A percentile compares a stretch with the other conserved stretches of the same genome.
Conservation (phyloP, 2,329 filamentous ascomycete species). For the Fusarium zealandicum region DNA sequence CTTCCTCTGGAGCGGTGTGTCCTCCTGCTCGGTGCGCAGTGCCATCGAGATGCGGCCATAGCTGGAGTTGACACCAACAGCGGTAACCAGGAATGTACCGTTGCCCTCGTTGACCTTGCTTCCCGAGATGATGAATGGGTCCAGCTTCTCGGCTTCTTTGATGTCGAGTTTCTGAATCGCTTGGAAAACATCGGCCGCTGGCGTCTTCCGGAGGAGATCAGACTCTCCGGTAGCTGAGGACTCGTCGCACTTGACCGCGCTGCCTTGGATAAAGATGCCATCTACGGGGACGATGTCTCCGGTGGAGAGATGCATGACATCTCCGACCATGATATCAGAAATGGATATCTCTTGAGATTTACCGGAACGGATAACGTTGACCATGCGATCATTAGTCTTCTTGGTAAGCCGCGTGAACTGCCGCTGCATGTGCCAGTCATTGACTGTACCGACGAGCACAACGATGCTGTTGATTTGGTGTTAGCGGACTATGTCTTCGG, state of each 20-base stretch:
- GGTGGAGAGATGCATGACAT: constrained; percentile 72
- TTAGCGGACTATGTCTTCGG: neutral
- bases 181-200: constrained; percentile 64
- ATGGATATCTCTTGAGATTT: constrained; percentile 69
- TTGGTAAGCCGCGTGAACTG: constrained; percentile 69
- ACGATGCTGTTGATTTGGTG: constrained; percentile 54
- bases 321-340: constrained; percentile 72
- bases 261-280: constrained; percentile 69
- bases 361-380: constrained; percentile 72
- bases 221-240: constrained; percentile 78
- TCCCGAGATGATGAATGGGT: constrained; percentile 70
- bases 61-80: constrained; percentile 62
- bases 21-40: constrained; percentile 58
- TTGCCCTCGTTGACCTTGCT: constrained; percentile 61
- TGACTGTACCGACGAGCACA: constrained; percentile 67
- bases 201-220: constrained; percentile 72
- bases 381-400: constrained; percentile 69
- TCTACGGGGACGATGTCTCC: constrained; percentile 76
- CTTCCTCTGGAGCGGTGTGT: constrained; percentile 63
- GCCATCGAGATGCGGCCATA: constrained; percentile 65
- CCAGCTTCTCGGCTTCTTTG: constrained; percentile 56
- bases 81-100: constrained; percentile 62
- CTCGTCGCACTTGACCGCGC: constrained; percentile 69
- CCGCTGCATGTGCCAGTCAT: constrained; percentile 73
- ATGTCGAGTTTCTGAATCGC: constrained; percentile 55